These are phyloP conservation scores for Carex littledalei DNA, from an alignment of 176 grass and related monocot genomes.

Conservation along the genomic window DNA sequence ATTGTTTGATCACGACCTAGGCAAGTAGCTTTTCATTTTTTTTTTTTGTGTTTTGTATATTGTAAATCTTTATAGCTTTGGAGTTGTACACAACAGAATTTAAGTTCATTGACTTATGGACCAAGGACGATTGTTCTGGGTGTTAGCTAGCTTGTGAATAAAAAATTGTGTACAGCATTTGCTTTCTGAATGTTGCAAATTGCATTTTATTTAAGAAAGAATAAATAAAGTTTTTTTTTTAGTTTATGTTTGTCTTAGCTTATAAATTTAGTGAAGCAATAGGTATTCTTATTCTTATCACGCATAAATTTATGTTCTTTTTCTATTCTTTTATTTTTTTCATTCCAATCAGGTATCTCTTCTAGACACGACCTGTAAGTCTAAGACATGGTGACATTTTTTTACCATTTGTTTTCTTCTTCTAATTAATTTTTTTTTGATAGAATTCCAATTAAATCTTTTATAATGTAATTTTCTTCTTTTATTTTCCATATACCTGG, in stretches of 20 bases:
- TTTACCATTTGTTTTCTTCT: background rate
- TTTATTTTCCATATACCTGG: background rate
- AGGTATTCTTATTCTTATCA: background rate
- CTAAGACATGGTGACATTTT: background rate
- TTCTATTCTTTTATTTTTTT: background rate
- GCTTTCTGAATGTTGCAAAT: background rate
- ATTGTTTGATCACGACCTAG: constrained; percentile 1
- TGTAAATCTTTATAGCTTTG: constrained; percentile 12
- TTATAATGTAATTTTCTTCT: background rate
- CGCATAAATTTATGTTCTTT: background rate
- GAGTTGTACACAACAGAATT: constrained; percentile 7
- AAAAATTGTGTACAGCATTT: background rate
- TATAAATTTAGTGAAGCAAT: background rate
- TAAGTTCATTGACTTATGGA: background rate
- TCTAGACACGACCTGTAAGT: background rate
- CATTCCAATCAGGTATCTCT: background rate
- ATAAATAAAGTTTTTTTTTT: background rate
- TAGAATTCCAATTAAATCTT: background rate
- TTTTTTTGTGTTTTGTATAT: constrained; percentile 11
- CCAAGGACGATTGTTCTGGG: background rate
- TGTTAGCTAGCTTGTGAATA: constrained; percentile 1
- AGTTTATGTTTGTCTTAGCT: background rate
- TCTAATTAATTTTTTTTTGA: too few relatives aligned
- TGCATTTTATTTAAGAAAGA: background rate
- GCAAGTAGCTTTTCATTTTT: background rate